phyloP scores from a whole-genome alignment of 257 asterid species.

The Solanum clarkiae region DNA sequence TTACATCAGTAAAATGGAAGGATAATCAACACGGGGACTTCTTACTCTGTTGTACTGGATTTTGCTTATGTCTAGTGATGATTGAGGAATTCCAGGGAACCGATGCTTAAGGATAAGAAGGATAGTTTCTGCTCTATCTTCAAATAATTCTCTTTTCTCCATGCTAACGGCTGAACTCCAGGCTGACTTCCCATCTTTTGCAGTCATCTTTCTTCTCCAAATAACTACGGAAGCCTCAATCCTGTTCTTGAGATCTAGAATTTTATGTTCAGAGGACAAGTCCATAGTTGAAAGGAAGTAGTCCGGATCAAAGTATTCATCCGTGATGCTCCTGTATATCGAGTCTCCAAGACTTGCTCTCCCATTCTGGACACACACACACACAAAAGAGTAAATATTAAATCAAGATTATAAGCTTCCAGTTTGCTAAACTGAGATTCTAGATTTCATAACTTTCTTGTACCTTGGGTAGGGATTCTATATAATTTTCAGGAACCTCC shows the following conservation, averaged over 20 bases:
- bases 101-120: slow-evolving; percentile 53
- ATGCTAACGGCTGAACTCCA: slow-evolving; percentile 79
- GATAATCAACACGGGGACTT: not conserved
- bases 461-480: slow-evolving; percentile 86
- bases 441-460: not conserved
- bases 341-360: slow-evolving; percentile 74
- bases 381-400: not conserved
- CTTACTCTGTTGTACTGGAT: slow-evolving; percentile 64
- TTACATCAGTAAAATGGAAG: not conserved
- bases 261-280: slow-evolving; percentile 68
- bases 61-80: slow-evolving; percentile 74
- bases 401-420: not conserved
- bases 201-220: slow-evolving; percentile 75
- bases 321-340: slow-evolving; percentile 66
- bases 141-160: slow-evolving; percentile 72
- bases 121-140: slow-evolving; percentile 73
- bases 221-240: slow-evolving; percentile 79
- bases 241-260: slow-evolving; percentile 75
- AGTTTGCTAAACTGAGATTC: not conserved
- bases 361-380: slow-evolving; percentile 40
- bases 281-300: slow-evolving; percentile 44
- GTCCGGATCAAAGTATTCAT: slow-evolving; percentile 64
- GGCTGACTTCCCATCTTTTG: slow-evolving; percentile 63
- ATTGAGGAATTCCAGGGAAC: slow-evolving; percentile 75
- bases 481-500: slow-evolving; percentile 67